Base-by-base conservation (phyloP, 2,329 filamentous ascomycete species). In the Raffaelea ambrosiae region DNA sequence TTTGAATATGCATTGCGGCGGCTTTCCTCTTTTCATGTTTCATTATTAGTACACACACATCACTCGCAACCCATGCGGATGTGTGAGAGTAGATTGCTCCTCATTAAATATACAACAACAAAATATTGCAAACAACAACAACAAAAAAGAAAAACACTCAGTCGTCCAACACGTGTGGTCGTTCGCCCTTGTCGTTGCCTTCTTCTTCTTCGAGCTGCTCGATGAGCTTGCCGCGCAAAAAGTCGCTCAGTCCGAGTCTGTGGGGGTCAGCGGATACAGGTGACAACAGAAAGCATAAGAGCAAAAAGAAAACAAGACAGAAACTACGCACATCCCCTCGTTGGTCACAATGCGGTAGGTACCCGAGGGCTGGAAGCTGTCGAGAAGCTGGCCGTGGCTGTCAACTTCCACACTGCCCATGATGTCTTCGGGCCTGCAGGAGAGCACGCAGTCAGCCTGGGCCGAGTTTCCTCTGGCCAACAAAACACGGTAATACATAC, bases 371-470 rank as follows among this genome's bases (percentile, higher is more conserved):
- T 58, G 56, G 29, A 57, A 58, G 45, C 52, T 54, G 42, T 53
- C 48, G 11, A 53, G 49, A 5, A 53, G 23, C 2, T 38, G 36
- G 0, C 82, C 82, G 7, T 64, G 54, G 2, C 68, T 70, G 58
- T 83, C 71, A 5, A 85, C 81, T 58, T 84, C 76, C 38, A 85
- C 70, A 53, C 81, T 84, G 35, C 81, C 82, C 47, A 86, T 66
- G 35, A 86, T 86, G 57, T 86, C 81, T 57, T 85, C 81, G 1
- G 81, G 81, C 70, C 61, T 63, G 35, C 7, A 13, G 26, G 26
- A 13, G 26, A 13, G 26, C n/a, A n/a, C n/a, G n/a, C n/a, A n/a
- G n/a, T n/a, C 3, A 16, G 8, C 20, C 14, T 18, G 42, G 19
- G 14, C 20, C 7, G 16, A 10, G n/a, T 10, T 9, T 3, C 44